Evolutionary conservation across 2,329 filamentous ascomycete species (phyloP).

Genomic region (Stromatinia cepivora): DNA sequence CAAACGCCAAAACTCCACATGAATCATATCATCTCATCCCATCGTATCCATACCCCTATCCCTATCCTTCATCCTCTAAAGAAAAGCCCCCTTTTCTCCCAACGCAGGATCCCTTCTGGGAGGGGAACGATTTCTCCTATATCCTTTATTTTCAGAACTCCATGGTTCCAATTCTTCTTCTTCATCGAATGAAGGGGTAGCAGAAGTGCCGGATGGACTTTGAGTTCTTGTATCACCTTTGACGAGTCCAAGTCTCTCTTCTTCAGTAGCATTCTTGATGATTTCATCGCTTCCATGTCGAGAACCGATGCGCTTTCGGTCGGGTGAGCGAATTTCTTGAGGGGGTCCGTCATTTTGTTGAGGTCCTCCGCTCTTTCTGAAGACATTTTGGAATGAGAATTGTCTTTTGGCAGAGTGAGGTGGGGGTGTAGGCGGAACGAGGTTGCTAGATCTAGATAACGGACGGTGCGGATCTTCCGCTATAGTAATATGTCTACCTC

Average conservation of each 20-base stretch:
- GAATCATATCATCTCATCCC: slow-evolving; percentile 13
- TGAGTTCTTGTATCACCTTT: slow-evolving; percentile 59
- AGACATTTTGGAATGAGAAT: slow-evolving; percentile 91
- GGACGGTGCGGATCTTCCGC: slow-evolving; percentile 36
- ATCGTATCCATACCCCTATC: not conserved
- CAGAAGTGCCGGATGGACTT: slow-evolving; percentile 25
- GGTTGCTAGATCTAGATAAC: slow-evolving; percentile 29
- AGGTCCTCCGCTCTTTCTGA: slow-evolving; percentile 44
- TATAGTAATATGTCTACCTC: slow-evolving; percentile 52
- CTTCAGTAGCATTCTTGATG: slow-evolving; percentile 67
- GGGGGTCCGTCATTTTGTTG: slow-evolving; percentile 26
- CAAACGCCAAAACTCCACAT: slow-evolving; percentile 19
- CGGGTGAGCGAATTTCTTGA: slow-evolving; percentile 41
- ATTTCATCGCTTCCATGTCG: slow-evolving; percentile 45
- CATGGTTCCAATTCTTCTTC: slow-evolving; percentile 26
- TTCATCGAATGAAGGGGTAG: slow-evolving; percentile 30
- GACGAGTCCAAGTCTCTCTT: slow-evolving; percentile 81
- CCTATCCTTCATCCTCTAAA: not conserved
- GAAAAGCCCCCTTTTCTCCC: slow-evolving; percentile 9
- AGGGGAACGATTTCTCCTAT: slow-evolving; percentile 7
- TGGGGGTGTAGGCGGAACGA: slow-evolving; percentile 56
- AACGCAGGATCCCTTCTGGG: slow-evolving; percentile 4
- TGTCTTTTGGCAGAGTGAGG: slow-evolving; percentile 67
- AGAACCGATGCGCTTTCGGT: slow-evolving; percentile 42
- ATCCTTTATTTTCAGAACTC: slow-evolving; percentile 15